Evolutionary conservation across 257 asterid genomes (phyloP), one percentile per base, ranked within the genome.

Genomic region (Phtheirospermum japonicum): DNA sequence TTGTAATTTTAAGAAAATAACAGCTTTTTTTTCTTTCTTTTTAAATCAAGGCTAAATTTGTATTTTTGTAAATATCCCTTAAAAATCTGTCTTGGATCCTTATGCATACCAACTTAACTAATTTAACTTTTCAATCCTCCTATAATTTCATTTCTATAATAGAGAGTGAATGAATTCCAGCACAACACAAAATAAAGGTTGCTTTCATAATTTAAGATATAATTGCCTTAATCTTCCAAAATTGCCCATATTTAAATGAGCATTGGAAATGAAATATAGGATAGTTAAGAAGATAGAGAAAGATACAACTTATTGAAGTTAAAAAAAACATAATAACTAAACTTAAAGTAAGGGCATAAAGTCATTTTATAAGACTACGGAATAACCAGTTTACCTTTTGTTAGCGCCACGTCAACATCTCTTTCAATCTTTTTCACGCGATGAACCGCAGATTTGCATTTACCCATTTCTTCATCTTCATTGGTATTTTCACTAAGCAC

Each of bases 381-480:
- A 23, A 20, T 2, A 55, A 57, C 31, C 30, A 5, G 20, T 74
- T 59, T 76, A 92, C 98, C 95, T 77, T 79, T 77, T 16, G 79
- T 75, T 55, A 86, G 78, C 3, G 84, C 86, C 62, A 73, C 67
- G 19, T 75, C 81, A 14, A 89, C 93, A 67, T 82, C 91, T 59
- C 80, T 84, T 77, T 86, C 96, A 82, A 89, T 86, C 72, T 85
- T 85, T 67, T 79, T 85, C 58, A 89, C 80, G 51, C 75, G 87
- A 67, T 82, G 82, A 64, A 85, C 76, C 4, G 85, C 71, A 28
- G 95, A 76, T 68, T 79, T 86, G 88, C 97, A 92, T 75, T 76
- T 86, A 58, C 55, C 78, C 90, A 86, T 79, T 71, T 85, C 91
- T 75, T 80, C 97, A 52, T 84, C 92, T 85, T 89, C 97, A 66